Evolutionary conservation across 1,284 basidiomycete species (phyloP), one percentile per base, ranked within the genome.

Genomic region (Lentinula novae-zelandiae): DNA sequence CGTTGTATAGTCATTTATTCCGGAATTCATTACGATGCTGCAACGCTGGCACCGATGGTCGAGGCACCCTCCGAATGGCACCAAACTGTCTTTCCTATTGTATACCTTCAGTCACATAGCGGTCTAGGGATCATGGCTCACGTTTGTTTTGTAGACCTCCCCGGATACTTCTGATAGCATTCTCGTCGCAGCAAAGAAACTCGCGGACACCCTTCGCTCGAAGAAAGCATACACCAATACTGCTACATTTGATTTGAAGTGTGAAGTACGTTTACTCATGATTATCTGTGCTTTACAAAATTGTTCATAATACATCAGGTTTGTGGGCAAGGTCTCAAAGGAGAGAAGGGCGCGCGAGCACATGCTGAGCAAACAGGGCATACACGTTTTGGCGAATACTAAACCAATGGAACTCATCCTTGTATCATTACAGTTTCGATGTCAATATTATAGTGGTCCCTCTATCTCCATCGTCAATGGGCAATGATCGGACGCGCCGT

Each of bases 11-110:
- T 97, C 13, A 81, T 97, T 3, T 98, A 98, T 74, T 94, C 92
- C 1, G 95, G 95, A 7, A 96, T 96, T 58, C 95, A 96, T 73
- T 98, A 97, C 73, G 95, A 98, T 71, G 92, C 92, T 8, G 84
- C 90, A 10, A 89, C 90, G 0, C 75, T 95, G 39, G 85, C 93
- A n/a, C 95, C 93, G 0, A 79, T 83, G 70, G 75, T 78, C 3
- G 86, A 87, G 52, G 89, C 90, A 0, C 90, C 92, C 0, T 71
- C 80, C 9, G 92, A 92, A 61, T 98, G 95, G 81, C 94, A 96
- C 73, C 92, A 94, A 66, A 94, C 90, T 6, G 73, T 94, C 38
- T 93, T 96, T 71, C 86, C 90, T 13, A 76, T 85, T 9, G 81
- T 81, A 58, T 69, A 54, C 13, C 34, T 51, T 31, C 12, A 38